Evolutionary conservation across 257 asterid genomes (phyloP), one percentile per base, ranked within the genome.

Genomic region (Solanum pinnatisectum): DNA sequence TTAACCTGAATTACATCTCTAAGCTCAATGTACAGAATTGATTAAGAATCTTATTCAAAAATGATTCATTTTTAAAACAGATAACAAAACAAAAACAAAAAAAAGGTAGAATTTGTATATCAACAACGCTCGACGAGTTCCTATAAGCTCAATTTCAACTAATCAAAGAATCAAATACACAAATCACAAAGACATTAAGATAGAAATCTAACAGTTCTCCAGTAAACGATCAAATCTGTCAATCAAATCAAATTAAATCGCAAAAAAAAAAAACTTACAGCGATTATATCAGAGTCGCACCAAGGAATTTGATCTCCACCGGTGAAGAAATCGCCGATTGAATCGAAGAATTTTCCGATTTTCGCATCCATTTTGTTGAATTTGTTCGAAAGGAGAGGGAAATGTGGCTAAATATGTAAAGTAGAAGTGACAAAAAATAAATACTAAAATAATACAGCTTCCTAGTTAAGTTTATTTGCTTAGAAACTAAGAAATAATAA

Each of bases 261-360:
- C n/a, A 83, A 23, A 33, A 4, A 59, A 49, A 12, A 13, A 8
- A 63, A 5, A 90, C 96, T 92, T 87, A 96, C 98, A 74, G 89
- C 91, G 78, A 95, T 92, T 89, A 93, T 89, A 72, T 95, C 97
- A 70, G 94, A 49, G 16, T 94, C 96, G 88, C 96, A 93, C 98
- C 96, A 95, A 3, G 98, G 99, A 82, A 96, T 94, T 86, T 92
- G 97, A 87, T 95, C 98, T 42, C 94, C 94, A 5, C 98, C 94
- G 91, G 92, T 83, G 92, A 96, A 96, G 87, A 96, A 91, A 77
- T 86, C 91, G 84, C 94, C 93, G 27, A 94, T 95, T 52, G 98
- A 94, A 49, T 91, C 95, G 88, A 96, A 91, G 89, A 94, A 92
- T 72, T 94, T 91, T 42, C 90, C 93, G 32, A 96, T 76, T 79